Base-by-base conservation (phyloP, 805 yeast genomes). In the Ogataea corticis region DNA sequence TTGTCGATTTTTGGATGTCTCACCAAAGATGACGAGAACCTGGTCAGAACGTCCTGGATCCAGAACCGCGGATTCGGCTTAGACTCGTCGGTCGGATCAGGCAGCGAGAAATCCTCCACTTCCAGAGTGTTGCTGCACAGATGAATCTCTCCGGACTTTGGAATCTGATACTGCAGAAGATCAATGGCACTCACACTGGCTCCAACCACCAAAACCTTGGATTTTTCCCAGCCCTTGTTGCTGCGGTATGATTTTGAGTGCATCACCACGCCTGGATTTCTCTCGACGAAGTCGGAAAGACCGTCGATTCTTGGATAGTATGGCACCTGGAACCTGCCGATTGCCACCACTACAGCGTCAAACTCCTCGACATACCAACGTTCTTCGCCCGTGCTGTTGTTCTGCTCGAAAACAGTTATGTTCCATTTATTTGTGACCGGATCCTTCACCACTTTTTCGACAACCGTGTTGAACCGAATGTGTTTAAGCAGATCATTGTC, bases 111-210 rank as follows among this genome's bases (percentile, higher is more conserved):
- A 7, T 34, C 27, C 14, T 33, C 34, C 2, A 17, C 29, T 5
- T 43, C 46, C 12, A 35, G 19, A 7, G 42, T 38, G 33, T 38
- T 38, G 34, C 42, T 43, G 19, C 42, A 37, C 2, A 43, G 13
- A 33, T 43, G 46, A 2, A 38, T 12, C 65, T 62, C 4, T 50
- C 42, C 31, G 2, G 45, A 34, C 27, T 36, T 30, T 9, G 41
- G 19, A 12, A 36, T 31, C 21, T 31, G 66, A 44, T 74, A 71
- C 52, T 72, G 76, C 1, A 87, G 76, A 33, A 86, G 67, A 56
- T 87, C 95, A n/a, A 79, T 73, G 11, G 89, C 94, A 34, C 87
- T 79, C 2, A 90, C 82, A 5, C 82, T 80, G 52, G 80, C 83
- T 0, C 95, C 96, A n/a, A 87, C 79, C 3, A 87, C 73, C 31